These are phyloP conservation scores for Leptographium lundbergii DNA, from an alignment of 2,329 filamentous ascomycete species.

Conservation along the genomic window DNA sequence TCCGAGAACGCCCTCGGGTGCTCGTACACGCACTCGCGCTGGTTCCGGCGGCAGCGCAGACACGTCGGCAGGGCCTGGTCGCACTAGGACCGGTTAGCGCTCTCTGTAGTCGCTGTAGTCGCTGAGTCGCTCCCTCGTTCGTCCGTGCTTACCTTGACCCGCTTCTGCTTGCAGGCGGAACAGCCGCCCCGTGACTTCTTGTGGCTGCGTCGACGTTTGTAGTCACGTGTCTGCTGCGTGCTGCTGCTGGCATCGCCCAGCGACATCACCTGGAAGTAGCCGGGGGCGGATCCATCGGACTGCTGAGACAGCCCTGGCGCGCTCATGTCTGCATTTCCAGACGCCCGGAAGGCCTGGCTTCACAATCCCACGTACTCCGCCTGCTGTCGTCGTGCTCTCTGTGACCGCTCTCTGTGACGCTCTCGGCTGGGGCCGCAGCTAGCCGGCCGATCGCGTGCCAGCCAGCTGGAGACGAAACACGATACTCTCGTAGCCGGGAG, in stretches of 20 bases:
- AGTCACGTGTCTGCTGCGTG: slow-evolving; percentile 10
- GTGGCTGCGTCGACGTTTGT: slow-evolving; percentile 13
- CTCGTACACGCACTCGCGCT: slow-evolving; percentile 11
- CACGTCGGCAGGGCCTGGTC: slow-evolving; percentile 12
- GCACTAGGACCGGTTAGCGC: slow-evolving; percentile 8
- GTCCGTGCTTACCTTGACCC: slow-evolving; percentile 13
- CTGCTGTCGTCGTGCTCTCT: no score
- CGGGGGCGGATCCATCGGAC: slow-evolving; percentile 1
- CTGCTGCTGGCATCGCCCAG: slow-evolving; percentile 12
- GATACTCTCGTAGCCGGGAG: no score
- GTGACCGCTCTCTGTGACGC: no score
- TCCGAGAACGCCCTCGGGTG: not conserved
- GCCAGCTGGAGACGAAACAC: no score
- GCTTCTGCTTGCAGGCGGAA: slow-evolving; percentile 12
- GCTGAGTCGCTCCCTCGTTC: no score
- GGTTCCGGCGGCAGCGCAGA: slow-evolving; percentile 13
- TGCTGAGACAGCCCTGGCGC: not conserved
- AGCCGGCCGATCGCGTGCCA: no score
- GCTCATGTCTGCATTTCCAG: not conserved
- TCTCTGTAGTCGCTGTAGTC: not conserved
- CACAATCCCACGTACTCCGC: no score
- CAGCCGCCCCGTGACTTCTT: slow-evolving; percentile 14
- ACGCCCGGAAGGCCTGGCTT: no score
- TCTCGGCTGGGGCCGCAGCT: no score
- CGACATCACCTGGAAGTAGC: slow-evolving; percentile 14